A percentile compares a stretch with the other conserved stretches of the same genome.
These are phyloP conservation scores for Talaromyces islandicus DNA, from an alignment of 2,329 filamentous ascomycete genomes.

Conservation along the genomic window DNA sequence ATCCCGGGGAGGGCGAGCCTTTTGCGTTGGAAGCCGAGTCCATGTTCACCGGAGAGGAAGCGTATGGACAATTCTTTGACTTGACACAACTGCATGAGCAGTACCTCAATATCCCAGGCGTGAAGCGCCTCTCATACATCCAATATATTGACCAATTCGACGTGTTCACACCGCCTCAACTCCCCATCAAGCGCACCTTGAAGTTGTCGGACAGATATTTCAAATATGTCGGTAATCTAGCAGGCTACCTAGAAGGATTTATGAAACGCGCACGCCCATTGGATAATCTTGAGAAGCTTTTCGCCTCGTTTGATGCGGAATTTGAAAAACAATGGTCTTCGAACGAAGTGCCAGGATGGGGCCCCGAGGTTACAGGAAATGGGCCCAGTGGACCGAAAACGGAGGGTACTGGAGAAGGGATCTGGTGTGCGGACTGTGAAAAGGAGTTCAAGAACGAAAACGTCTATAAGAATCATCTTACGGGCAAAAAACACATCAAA, in stretches of 20 bases:
- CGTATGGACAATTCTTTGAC: constrained; percentile 88
- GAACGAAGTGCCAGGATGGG: constrained; percentile 75
- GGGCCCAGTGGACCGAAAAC: constrained; percentile 41
- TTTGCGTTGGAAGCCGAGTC: constrained; percentile 69
- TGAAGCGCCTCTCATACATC: constrained; percentile 80
- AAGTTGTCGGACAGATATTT: constrained; percentile 94
- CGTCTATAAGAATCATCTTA: constrained; percentile 83
- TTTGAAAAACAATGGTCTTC: constrained; percentile 79
- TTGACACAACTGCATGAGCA: constrained; percentile 76
- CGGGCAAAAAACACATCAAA: constrained; percentile 87
- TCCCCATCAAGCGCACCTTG: constrained; percentile 69
- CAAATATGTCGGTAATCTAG: constrained; percentile 73
- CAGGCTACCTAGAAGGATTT: constrained; percentile 80
- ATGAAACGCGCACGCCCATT: constrained; percentile 78
- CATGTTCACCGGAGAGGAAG: constrained; percentile 94
- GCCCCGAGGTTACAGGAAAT: constrained; percentile 45
- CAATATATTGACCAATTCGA: constrained; percentile 93
- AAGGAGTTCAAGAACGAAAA: constrained; percentile 95
- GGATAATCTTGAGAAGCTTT: constrained; percentile 75
- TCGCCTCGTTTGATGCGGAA: constrained; percentile 70
- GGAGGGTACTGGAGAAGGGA: constrained; percentile 58
- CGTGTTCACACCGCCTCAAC: constrained; percentile 67
- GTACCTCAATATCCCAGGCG: constrained; percentile 81
- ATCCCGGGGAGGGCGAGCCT: constrained; percentile 58
- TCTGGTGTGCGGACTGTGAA: constrained; percentile 88